phyloP scores from a whole-genome alignment of 2,329 filamentous ascomycete species.

The Alternaria incomplexa region DNA sequence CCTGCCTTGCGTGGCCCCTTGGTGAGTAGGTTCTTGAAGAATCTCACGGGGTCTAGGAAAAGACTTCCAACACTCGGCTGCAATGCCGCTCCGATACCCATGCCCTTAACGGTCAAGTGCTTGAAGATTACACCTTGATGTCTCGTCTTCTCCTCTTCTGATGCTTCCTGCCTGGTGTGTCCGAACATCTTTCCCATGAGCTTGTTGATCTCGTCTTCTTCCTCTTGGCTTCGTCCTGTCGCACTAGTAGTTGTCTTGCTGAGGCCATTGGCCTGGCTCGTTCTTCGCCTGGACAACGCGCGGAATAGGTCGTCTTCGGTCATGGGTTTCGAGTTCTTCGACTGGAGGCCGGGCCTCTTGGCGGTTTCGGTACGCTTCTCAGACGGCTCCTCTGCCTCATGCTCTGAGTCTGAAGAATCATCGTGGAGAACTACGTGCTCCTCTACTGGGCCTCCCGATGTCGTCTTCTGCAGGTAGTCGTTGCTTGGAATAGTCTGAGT shows the following conservation, averaged over 20 bases:
- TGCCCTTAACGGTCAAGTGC: constrained; percentile 67
- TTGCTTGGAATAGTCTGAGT: not conserved
- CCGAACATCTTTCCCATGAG: constrained; percentile 77
- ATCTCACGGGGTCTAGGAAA: constrained; percentile 62
- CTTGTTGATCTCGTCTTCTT: constrained; percentile 63
- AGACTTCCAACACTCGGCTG: constrained; percentile 68
- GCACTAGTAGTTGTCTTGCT: constrained; percentile 31
- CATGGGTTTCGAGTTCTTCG: constrained; percentile 35
- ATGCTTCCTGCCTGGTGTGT: constrained; percentile 66
- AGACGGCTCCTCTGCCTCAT: constrained; percentile 25
- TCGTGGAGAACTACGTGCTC: constrained; percentile 22
- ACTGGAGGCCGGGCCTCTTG: constrained; percentile 27
- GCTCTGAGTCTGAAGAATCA: constrained; percentile 28
- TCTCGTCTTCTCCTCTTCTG: constrained; percentile 71
- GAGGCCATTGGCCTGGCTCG: constrained; percentile 35
- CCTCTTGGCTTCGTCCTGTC: constrained; percentile 32
- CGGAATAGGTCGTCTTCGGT: constrained; percentile 62
- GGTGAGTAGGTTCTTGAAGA: constrained; percentile 59
- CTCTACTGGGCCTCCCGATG: constrained; percentile 10
- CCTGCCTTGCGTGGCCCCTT: constrained; percentile 48
- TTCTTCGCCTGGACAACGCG: constrained; percentile 58
- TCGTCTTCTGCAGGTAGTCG: not conserved
- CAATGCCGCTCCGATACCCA: constrained; percentile 66
- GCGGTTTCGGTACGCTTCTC: constrained; percentile 24
- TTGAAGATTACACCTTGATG: constrained; percentile 73